Evolutionary conservation across 2,329 filamentous ascomycete species (phyloP), one percentile per base, ranked within the genome.

Genomic region (Plectosphaerella sp.): DNA sequence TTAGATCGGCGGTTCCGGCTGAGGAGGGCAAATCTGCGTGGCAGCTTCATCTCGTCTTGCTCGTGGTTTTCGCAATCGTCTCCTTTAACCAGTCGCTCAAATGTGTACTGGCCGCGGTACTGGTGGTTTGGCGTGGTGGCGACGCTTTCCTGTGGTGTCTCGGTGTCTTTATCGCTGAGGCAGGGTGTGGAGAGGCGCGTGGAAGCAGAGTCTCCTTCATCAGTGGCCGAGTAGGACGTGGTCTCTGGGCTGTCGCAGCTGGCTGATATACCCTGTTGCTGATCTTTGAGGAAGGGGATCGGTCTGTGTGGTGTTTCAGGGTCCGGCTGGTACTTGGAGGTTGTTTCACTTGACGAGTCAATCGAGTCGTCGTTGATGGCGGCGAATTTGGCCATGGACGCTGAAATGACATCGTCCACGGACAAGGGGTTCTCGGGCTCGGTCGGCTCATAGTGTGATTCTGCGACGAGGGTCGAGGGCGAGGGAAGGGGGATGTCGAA

Each of bases 171-270:
- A 28, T 58, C 54, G 42, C 54, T 46, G 28, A 62, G 53, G 47
- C 57, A 59, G n/a, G 61, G 61, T 22, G 61, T 59, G 22, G 55
- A 54, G 22, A 58, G 56, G 14, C 37, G 48, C 22, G 48, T 49
- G 9, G 58, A 58, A 25, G 58, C 56, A 39, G 49, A 47, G 6
- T 53, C 48, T 15, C 51, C 52, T 25, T 60, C 56, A 22, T 61
- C 57, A 24, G 52, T 45, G 24, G 41, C 12, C 18, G 45, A 48
- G 12, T 50, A 42, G 37, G 54, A 57, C 4, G 52, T 28, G 25
- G 37, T 45, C 16, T 35, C 45, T 47, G 47, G 50, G 24, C 53
- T 48, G 18, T 47, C 39, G 39, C 50, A 35, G 35, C 25, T 25
- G 45, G 43, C 42, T 43, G 39, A 46, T 18, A 22, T 53, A 48